Evolutionary conservation across 148 eudicot species (phyloP).

Genomic region (Vaccinium corymbosum): DNA sequence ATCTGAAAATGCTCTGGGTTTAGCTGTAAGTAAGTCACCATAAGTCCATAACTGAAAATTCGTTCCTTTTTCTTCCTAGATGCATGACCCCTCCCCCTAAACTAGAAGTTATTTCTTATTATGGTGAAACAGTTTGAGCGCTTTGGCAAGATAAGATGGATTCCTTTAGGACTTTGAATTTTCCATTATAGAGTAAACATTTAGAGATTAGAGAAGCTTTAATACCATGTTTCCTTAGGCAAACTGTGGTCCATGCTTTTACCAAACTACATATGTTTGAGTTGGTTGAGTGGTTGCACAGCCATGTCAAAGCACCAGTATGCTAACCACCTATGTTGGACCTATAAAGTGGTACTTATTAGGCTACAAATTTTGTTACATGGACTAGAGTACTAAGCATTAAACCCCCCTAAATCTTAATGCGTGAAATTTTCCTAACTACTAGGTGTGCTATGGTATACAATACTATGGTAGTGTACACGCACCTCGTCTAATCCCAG

Average conservation of each 20-base stretch:
- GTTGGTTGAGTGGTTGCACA: slow-evolving; percentile 15
- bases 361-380: neutral
- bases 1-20: slow-evolving; percentile 3
- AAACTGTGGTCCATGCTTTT: slow-evolving; percentile 15
- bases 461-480: neutral
- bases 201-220: neutral
- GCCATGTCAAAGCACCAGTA: neutral
- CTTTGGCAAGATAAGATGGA: neutral
- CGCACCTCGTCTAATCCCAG: neutral
- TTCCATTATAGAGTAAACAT: slow-evolving; percentile 4
- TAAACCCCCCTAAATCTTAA: neutral
- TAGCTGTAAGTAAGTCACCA: slow-evolving; percentile 6
- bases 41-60: slow-evolving; percentile 4
- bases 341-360: neutral
- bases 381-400: neutral
- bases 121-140: neutral
- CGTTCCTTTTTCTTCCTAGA: neutral
- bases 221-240: neutral
- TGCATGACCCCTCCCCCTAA: neutral
- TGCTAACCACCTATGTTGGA: slow-evolving; percentile 9
- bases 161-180: neutral
- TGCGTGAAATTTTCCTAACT: neutral
- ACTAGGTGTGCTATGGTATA: neutral
- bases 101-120: neutral
- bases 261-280: neutral